Evolutionary conservation across 805 yeast species (phyloP).

Genomic region (Spathaspora arborariae): DNA sequence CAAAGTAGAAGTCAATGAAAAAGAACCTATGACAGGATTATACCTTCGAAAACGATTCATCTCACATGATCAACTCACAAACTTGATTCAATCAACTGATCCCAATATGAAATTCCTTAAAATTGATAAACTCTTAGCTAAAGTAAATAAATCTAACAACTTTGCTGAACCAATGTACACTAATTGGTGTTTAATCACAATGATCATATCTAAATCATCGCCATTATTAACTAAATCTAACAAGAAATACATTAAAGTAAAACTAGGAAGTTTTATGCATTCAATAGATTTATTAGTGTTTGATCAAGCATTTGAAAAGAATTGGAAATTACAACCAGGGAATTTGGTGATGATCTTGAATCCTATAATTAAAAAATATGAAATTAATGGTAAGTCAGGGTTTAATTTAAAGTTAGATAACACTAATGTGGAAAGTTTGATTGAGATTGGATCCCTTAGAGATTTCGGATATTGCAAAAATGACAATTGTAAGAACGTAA

Average conservation of each 20-base stretch:
- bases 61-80: slow-evolving; percentile 26
- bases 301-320: slow-evolving; percentile 63
- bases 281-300: slow-evolving; percentile 60
- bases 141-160: slow-evolving; percentile 59
- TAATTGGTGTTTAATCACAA: slow-evolving; percentile 80
- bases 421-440: slow-evolving; percentile 39
- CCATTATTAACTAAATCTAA: slow-evolving; percentile 41
- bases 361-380: slow-evolving; percentile 50
- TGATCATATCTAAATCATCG: slow-evolving; percentile 55
- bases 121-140: slow-evolving; percentile 57
- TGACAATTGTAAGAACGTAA: slow-evolving; percentile 55
- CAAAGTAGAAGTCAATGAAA: slow-evolving; percentile 13
- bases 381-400: slow-evolving; percentile 15
- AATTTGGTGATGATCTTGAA: slow-evolving; percentile 72
- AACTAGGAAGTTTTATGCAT: slow-evolving; percentile 64
- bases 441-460: slow-evolving; percentile 71
- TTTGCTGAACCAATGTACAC: slow-evolving; percentile 65
- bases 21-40: slow-evolving; percentile 17
- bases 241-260: slow-evolving; percentile 56
- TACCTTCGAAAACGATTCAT: slow-evolving; percentile 44
- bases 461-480: slow-evolving; percentile 66
- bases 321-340: slow-evolving; percentile 73
- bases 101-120: slow-evolving; percentile 52
- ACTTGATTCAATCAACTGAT: slow-evolving; percentile 25
- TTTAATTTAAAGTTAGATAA: slow-evolving; percentile 56